These are phyloP conservation scores for Aspergillus cejpii DNA, from an alignment of 2,329 filamentous ascomycete species.

Conservation along the genomic window DNA sequence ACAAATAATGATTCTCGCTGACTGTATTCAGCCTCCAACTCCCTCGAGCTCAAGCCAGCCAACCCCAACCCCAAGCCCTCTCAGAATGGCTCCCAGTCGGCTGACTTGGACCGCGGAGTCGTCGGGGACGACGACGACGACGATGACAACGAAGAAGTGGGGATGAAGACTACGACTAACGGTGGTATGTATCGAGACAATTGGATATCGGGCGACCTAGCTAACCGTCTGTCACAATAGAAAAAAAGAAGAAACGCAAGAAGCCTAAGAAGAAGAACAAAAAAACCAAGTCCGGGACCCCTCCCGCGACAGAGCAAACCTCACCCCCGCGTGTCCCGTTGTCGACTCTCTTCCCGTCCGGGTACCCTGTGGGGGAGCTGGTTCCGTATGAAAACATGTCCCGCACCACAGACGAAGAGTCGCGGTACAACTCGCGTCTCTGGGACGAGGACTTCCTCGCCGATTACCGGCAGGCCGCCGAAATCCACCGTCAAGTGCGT, in stretches of 20 bases:
- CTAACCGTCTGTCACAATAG: neutral
- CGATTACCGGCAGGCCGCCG: conserved; percentile 52
- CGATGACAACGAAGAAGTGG: conserved; percentile 5
- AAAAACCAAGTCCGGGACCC: conserved; percentile 6
- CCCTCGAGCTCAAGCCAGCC: conserved; percentile 4
- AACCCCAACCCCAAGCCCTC: conserved; percentile 1
- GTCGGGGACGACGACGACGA: conserved; percentile 12
- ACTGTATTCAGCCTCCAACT: neutral
- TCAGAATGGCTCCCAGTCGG: conserved; percentile 2
- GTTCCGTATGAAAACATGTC: conserved; percentile 37
- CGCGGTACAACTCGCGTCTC: conserved; percentile 37
- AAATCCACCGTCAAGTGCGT: conserved; percentile 52
- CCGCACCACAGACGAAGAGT: conserved; percentile 45
- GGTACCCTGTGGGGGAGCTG: conserved; percentile 45
- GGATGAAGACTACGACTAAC: neutral
- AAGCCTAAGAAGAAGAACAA: conserved; percentile 21
- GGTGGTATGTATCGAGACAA: neutral
- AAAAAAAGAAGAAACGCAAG: conserved; percentile 34
- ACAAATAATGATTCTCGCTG: neutral
- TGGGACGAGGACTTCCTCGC: conserved; percentile 46
- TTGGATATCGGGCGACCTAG: neutral
- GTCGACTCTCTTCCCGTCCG: conserved; percentile 41
- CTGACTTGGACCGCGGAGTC: conserved; percentile 6
- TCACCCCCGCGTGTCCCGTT: conserved; percentile 45
- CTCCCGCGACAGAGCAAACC: conserved; percentile 37